A percentile compares a stretch with the other conserved stretches of the same genome.
phyloP scores from a whole-genome alignment of 1,284 basidiomycete species.

The Lignosus rhinocerotis region DNA sequence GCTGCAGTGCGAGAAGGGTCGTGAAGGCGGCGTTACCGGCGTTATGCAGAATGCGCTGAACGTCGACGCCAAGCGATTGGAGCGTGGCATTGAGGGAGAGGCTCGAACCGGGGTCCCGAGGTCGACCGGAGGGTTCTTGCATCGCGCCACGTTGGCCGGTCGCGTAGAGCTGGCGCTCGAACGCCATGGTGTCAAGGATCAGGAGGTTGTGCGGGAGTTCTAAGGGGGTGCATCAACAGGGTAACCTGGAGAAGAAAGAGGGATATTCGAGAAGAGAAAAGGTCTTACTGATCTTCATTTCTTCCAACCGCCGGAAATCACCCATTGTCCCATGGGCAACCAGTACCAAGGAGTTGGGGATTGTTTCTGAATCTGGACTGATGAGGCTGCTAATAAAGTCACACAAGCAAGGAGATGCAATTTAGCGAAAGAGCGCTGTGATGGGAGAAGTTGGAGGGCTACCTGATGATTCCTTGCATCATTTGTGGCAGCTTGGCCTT shows the following conservation, averaged over 20 bases:
- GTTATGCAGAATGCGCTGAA: slow-evolving; percentile 55
- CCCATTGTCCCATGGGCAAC: slow-evolving; percentile 66
- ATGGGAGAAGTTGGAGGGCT: slow-evolving; percentile 9
- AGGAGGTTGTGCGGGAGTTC: slow-evolving; percentile 77
- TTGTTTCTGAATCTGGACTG: slow-evolving; percentile 76
- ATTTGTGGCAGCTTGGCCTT: slow-evolving; percentile 72
- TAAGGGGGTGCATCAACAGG: slow-evolving; percentile 27
- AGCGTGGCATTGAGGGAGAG: slow-evolving; percentile 59
- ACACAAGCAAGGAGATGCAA: slow-evolving; percentile 1
- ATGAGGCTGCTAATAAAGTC: slow-evolving; percentile 57
- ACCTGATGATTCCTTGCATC: slow-evolving; percentile 77
- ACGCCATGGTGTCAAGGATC: slow-evolving; percentile 63
- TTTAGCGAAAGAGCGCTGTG: neutral
- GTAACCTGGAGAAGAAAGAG: neutral
- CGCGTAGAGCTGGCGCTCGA: slow-evolving; percentile 61
- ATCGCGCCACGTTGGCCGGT: slow-evolving; percentile 58
- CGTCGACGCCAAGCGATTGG: slow-evolving; percentile 47
- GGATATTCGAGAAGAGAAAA: neutral
- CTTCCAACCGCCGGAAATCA: slow-evolving; percentile 61
- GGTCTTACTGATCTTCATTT: slow-evolving; percentile 72
- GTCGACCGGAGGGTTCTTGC: slow-evolving; percentile 54
- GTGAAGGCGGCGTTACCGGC: slow-evolving; percentile 74
- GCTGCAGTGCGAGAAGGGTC: slow-evolving; percentile 61
- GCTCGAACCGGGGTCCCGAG: slow-evolving; percentile 47
- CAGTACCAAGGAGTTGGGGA: slow-evolving; percentile 72